Evolutionary conservation across 2,329 filamentous ascomycete genomes (phyloP).

Genomic region (Penicillium sp.): DNA sequence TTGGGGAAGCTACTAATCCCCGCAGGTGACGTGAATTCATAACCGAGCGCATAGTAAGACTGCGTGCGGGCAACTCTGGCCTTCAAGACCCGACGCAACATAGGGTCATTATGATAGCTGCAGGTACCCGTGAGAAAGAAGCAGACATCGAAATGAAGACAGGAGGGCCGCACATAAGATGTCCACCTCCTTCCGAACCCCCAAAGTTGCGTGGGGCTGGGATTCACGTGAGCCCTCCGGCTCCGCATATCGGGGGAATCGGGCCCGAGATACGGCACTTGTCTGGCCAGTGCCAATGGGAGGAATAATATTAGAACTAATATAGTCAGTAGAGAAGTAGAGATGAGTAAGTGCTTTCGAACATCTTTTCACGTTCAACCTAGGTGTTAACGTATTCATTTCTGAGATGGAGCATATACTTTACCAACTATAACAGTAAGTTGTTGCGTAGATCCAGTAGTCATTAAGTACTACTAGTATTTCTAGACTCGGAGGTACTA

Average conservation of each 20-base stretch:
- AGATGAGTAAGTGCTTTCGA: too few species aligned
- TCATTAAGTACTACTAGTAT: too few species aligned
- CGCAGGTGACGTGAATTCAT: slow-evolving; percentile 4
- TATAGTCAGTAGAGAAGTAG: too few species aligned
- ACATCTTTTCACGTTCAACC: too few species aligned
- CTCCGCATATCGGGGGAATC: slow-evolving; percentile 15
- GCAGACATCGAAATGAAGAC: neutral
- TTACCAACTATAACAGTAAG: too few species aligned
- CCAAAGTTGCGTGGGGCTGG: slow-evolving; percentile 10
- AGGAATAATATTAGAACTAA: neutral
- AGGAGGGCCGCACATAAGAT: slow-evolving; percentile 3
- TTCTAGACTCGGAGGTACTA: too few species aligned
- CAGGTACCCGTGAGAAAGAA: neutral
- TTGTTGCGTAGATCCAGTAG: too few species aligned
- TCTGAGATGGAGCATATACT: too few species aligned
- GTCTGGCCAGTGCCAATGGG: neutral
- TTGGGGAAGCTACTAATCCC: slow-evolving; percentile 3
- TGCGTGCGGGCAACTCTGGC: slow-evolving; percentile 19
- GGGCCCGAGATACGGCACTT: slow-evolving; percentile 5
- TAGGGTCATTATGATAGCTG: slow-evolving; percentile 24
- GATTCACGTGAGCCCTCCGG: slow-evolving; percentile 16
- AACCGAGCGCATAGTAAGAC: slow-evolving; percentile 27
- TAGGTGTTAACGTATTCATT: too few species aligned
- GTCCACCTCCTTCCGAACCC: slow-evolving; percentile 2
- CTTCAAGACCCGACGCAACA: slow-evolving; percentile 18